A percentile compares a stretch with the other conserved stretches of the same genome.
phyloP scores from a whole-genome alignment of 73 alveolate genomes.

The Urostyla sp. region DNA sequence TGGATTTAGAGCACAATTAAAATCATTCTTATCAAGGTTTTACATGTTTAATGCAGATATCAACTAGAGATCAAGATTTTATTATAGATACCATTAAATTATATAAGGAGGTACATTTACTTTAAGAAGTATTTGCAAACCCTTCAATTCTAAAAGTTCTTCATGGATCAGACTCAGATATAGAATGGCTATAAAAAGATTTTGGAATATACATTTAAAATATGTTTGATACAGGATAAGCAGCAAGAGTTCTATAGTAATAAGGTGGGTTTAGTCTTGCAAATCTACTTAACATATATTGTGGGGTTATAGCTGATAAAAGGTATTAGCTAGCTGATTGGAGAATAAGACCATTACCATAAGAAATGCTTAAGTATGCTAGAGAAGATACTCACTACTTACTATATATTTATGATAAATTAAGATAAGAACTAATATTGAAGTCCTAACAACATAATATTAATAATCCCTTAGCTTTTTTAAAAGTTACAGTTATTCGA shows the following conservation, averaged over 20 bases:
- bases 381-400: conserved; percentile 97
- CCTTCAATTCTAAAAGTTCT: conserved; percentile 86
- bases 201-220: conserved; percentile 92
- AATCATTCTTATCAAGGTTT: conserved; percentile 90
- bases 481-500: background rate
- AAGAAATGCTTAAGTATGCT: conserved; percentile 96
- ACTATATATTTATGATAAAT: conserved; percentile 89
- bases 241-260: conserved; percentile 86
- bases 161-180: conserved; percentile 93
- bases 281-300: conserved; percentile 74
- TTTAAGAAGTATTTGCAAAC: conserved; percentile 72
- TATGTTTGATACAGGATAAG: conserved; percentile 96
- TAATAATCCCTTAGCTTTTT: background rate
- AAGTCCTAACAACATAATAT: conserved; percentile 1
- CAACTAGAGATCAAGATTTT: conserved; percentile 71
- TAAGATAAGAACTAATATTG: conserved; percentile 49
- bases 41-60: conserved; percentile 93
- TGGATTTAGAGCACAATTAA: conserved; percentile 94
- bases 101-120: conserved; percentile 35
- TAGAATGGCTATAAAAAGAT: conserved; percentile 95
- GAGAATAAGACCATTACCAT: conserved; percentile 92
- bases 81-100: conserved; percentile 67
- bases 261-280: conserved; percentile 84
- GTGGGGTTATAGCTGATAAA: conserved; percentile 93
- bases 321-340: conserved; percentile 97